Evolutionary conservation across 495 filamentous ascomycete genomes (phyloP).

Genomic region (Aspergillus heteromorphus): DNA sequence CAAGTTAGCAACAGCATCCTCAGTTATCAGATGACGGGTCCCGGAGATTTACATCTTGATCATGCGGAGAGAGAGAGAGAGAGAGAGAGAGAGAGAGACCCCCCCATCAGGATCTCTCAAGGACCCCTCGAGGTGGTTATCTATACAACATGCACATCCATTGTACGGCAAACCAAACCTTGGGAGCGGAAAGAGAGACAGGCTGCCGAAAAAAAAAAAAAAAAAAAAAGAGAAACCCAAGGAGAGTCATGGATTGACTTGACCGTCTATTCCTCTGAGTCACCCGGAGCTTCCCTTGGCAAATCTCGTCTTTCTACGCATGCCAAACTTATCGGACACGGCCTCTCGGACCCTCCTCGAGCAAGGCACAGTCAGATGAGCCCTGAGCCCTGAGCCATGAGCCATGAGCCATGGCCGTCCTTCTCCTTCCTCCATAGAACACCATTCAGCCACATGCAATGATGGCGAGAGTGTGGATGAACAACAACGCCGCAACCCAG

Average conservation of each 20-base stretch:
- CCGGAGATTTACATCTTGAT: background rate
- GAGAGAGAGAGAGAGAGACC: too few relatives aligned
- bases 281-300: background rate
- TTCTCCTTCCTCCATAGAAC: too few relatives aligned
- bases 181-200: background rate
- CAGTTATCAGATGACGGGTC: background rate
- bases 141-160: background rate
- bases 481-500: background rate
- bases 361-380: background rate
- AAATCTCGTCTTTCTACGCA: background rate
- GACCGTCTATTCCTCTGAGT: background rate
- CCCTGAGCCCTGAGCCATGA: background rate
- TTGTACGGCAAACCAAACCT: background rate
- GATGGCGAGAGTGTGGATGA: background rate
- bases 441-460: background rate
- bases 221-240: background rate
- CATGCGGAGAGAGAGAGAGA: background rate
- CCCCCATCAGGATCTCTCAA: too few relatives aligned
- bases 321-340: background rate
- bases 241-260: background rate
- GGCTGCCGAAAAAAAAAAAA: background rate
- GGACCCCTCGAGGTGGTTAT: background rate
- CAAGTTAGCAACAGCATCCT: background rate
- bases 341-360: background rate
- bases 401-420: too few relatives aligned